Evolutionary conservation across 257 asterid species (phyloP).

Genomic region (Penstemon davidsonii): DNA sequence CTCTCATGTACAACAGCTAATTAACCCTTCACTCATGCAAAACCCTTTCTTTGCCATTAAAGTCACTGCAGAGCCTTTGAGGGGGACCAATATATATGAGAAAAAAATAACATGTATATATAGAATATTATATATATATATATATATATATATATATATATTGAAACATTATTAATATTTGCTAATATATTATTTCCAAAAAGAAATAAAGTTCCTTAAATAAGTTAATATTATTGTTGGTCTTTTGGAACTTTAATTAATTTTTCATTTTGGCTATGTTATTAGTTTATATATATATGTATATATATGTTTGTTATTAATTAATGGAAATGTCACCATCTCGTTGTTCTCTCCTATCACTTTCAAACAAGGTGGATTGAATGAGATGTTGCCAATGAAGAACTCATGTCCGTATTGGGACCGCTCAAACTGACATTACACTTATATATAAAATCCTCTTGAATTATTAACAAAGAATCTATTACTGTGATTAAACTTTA

Average conservation of each 20-base stretch:
- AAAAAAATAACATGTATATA: not conserved
- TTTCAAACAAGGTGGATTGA: conserved; percentile 42
- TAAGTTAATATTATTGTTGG: no score
- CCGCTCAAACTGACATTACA: conserved; percentile 22
- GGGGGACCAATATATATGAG: conserved; percentile 48
- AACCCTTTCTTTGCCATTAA: conserved; percentile 41
- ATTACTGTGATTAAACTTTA: no score
- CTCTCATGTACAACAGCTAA: conserved; percentile 29
- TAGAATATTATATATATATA: not conserved
- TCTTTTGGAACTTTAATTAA: conserved; percentile 26
- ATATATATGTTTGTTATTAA: not conserved
- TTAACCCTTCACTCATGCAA: conserved; percentile 41
- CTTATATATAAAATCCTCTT: no score
- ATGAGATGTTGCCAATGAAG: conserved; percentile 31
- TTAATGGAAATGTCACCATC: conserved; percentile 22
- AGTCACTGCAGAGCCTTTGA: conserved; percentile 29
- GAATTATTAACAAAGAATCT: no score
- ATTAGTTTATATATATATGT: not conserved
- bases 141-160: not conserved
- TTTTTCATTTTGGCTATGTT: conserved; percentile 12
- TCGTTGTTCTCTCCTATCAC: conserved; percentile 33
- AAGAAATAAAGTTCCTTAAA: no score
- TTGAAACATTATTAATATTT: no score
- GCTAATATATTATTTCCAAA: no score
- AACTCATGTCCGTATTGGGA: conserved; percentile 40